Evolutionary conservation across 169 alveolate species (phyloP), one percentile per base, ranked within the genome.

Genomic region (Plasmodium malariae): DNA sequence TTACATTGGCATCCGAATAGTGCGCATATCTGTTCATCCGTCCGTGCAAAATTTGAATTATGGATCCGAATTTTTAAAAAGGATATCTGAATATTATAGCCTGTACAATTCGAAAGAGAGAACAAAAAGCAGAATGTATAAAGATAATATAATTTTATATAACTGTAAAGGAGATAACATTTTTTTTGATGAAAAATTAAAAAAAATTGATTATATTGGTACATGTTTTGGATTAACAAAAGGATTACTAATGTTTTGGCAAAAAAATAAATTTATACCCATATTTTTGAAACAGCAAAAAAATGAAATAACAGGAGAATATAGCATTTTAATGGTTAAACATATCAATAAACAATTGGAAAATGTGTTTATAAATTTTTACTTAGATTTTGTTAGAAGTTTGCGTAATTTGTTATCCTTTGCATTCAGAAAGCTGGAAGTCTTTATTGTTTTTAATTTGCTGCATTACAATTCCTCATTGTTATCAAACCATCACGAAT

Each of bases 21-120:
- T 99, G 12, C 97, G 99, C 74, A 98, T 99, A n/a, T 99, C 99
- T 3, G 97, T 99, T 17, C 99, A 98, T 87, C 99, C 99, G 45
- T 95, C 97, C 43, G 95, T 98, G 48, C 98, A 97, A 88, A 97
- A 97, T 59, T 96, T 98, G 98, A 99, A 99, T 28, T 99, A 98
- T 93, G 99, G 99, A 0, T 87, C 98, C 17, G 97, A 96, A 73
- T 98, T 99, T 62, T 60, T 99, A 32, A 96, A 94, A 78, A 63
- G 63, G 9, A 24, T 88, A 21, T 54, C 0, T 69, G 51, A 88
- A 14, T 88, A 83, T 48, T 74, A 89, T 67, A 89, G 60, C 45
- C n/a, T 76, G 51, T 87, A 72, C 60, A 49, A 91, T 86, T 54
- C 90, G 74, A 12, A 51, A 80, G 67, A 32, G 24, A 32, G 85